A percentile compares a stretch with the other conserved stretches of the same genome.
phyloP scores from a whole-genome alignment of 352 stramenopile species.

The Phytophthora ohioensis region DNA sequence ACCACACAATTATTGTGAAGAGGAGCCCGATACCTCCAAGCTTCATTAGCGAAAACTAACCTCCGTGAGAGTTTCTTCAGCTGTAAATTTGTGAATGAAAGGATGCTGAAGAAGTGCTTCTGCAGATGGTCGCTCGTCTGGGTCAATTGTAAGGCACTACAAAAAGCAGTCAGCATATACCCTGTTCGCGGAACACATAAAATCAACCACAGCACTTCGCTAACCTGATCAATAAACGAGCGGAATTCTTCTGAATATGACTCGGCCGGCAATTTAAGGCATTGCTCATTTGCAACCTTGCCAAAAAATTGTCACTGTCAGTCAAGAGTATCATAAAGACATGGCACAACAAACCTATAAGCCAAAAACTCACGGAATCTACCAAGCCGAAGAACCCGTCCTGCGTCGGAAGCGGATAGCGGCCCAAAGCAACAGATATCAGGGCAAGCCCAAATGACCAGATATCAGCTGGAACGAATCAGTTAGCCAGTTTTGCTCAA shows the following conservation, averaged over 20 bases:
- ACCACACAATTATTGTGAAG: constrained; percentile 1
- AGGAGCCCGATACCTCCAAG: constrained; percentile 24
- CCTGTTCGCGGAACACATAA: neutral
- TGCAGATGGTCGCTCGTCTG: constrained; percentile 67
- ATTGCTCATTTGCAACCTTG: constrained; percentile 87
- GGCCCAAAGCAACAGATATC: constrained; percentile 82
- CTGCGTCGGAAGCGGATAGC: constrained; percentile 87
- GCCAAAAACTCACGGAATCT: constrained; percentile 63
- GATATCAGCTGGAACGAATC: constrained; percentile 60
- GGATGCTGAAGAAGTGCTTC: constrained; percentile 71
- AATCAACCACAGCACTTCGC: neutral
- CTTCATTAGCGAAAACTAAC: constrained; percentile 35
- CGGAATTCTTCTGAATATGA: constrained; percentile 75
- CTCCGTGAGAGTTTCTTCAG: constrained; percentile 72
- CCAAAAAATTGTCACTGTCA: constrained; percentile 2
- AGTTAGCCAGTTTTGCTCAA: constrained; percentile 5
- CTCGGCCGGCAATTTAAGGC: constrained; percentile 68
- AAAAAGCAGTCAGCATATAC: constrained; percentile 8
- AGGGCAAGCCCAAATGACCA: constrained; percentile 88
- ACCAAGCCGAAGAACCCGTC: constrained; percentile 91
- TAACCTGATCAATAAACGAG: constrained; percentile 76
- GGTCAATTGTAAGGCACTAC: constrained; percentile 77
- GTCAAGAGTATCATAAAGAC: neutral
- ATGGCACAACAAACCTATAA: neutral
- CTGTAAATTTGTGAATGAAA: constrained; percentile 75